Percentiles rank a stretch among this genome's conserved stretches.
Conservation (phyloP, 75 land plant species). For the Larix kaempferi region DNA sequence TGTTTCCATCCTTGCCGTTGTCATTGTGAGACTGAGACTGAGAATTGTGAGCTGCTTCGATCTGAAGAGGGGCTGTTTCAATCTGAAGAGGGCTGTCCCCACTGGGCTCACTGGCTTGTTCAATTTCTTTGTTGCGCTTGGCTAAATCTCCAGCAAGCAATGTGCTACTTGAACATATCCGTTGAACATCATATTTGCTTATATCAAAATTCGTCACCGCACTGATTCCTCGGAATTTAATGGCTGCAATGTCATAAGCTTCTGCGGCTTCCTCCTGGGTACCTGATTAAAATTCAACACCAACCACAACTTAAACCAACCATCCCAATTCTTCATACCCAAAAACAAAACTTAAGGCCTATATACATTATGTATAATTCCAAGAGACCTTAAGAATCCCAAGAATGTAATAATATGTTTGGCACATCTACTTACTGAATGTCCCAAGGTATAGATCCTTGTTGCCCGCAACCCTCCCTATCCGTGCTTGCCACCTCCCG, state of each 20-base stretch:
- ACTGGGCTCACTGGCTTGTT: neutral
- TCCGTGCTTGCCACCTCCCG: constrained; percentile 90
- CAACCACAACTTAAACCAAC: too few species aligned
- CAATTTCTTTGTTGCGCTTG: constrained; percentile 20
- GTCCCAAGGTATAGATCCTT: constrained; percentile 94
- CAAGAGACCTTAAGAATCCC: too few species aligned
- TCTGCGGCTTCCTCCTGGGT: constrained; percentile 99
- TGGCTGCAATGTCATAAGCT: constrained; percentile 95
- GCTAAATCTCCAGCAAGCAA: constrained; percentile 37
- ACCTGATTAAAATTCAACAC: constrained; percentile 31
- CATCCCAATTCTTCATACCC: too few species aligned
- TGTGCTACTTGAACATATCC: constrained; percentile 49
- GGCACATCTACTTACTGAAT: constrained; percentile 51
- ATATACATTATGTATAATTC: too few species aligned
- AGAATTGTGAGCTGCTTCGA: neutral
- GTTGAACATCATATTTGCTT: neutral
- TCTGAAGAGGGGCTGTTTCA: neutral
- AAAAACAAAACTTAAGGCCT: too few species aligned
- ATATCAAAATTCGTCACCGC: constrained; percentile 79
- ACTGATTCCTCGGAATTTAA: constrained; percentile 81
- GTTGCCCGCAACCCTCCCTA: constrained; percentile 92
- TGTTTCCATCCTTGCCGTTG: neutral
- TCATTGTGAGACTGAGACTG: neutral
- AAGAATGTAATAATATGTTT: too few species aligned
- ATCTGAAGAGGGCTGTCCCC: constrained; percentile 4